These are phyloP conservation scores for Gossypioides kirkii DNA, from an alignment of 345 rosid genomes.

Conservation along the genomic window DNA sequence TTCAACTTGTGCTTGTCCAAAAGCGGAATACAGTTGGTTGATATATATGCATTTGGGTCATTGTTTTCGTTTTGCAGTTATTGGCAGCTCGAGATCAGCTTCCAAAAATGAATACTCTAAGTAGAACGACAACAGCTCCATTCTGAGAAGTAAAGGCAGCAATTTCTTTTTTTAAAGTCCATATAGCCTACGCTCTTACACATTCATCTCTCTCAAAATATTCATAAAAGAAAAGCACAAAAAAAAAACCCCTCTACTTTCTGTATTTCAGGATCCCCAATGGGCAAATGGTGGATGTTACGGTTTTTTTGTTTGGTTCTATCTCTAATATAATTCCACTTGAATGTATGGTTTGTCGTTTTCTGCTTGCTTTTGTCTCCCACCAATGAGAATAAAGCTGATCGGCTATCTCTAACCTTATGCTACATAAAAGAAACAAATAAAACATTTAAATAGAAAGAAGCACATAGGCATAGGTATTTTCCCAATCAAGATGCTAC, in stretches of 20 bases:
- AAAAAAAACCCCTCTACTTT: not conserved
- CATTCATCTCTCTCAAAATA: not conserved
- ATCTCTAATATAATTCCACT: not conserved
- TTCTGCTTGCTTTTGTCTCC: not conserved
- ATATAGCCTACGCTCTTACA: not conserved
- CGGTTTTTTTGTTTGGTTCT: not conserved
- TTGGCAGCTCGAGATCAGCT: conserved; percentile 25
- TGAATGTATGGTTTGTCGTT: not conserved
- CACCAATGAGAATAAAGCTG: not conserved
- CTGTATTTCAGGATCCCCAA: not conserved
- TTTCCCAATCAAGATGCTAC: no score
- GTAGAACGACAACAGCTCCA: conserved; percentile 44
- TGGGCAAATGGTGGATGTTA: not conserved
- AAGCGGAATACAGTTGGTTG: not conserved
- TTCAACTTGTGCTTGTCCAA: not conserved
- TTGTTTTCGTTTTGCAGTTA: conserved; percentile 20
- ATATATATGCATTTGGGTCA: not conserved
- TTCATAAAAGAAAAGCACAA: not conserved
- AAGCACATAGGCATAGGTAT: no score
- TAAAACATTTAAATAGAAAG: no score
- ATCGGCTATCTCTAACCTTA: no score
- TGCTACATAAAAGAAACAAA: no score
- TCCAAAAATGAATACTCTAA: conserved; percentile 36
- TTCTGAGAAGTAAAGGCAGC: conserved; percentile 33
- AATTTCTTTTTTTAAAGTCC: not conserved